phyloP scores from a whole-genome alignment of 306 rosid species.

The Pueraria montana region DNA sequence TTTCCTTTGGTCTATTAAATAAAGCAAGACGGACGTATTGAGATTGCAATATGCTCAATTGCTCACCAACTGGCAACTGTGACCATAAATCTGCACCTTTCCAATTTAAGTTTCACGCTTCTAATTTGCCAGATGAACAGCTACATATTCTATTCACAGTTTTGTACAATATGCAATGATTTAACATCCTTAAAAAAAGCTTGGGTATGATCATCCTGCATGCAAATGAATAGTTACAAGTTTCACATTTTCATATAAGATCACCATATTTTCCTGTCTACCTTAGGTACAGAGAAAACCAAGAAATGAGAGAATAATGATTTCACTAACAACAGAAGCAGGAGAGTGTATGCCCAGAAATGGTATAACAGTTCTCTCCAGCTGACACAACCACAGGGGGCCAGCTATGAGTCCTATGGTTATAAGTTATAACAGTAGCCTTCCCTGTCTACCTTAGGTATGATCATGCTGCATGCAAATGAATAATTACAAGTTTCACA shows the following conservation, averaged over 20 bases:
- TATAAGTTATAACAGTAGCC: constrained; percentile 81
- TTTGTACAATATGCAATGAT: constrained; percentile 75
- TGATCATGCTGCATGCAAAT: constrained; percentile 73
- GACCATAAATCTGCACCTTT: constrained; percentile 16
- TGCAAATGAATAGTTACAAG: constrained; percentile 85
- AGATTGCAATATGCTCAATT: constrained; percentile 33
- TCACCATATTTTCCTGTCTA: constrained; percentile 57
- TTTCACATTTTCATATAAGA: constrained; percentile 55
- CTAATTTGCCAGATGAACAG: constrained; percentile 41
- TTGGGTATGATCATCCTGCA: constrained; percentile 62
- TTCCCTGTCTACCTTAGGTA: constrained; percentile 69
- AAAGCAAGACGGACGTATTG: neutral
- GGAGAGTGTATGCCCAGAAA: constrained; percentile 84
- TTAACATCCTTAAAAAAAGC: constrained; percentile 62
- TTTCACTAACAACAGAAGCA: constrained; percentile 83
- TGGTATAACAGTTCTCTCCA: constrained; percentile 80
- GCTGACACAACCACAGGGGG: constrained; percentile 81
- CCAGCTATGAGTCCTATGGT: constrained; percentile 82
- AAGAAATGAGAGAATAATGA: constrained; percentile 76
- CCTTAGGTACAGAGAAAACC: constrained; percentile 80
- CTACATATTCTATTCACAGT: constrained; percentile 53
- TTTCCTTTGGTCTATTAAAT: constrained; percentile 11
- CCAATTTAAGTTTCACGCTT: constrained; percentile 45
- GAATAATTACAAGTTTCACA: constrained; percentile 83
- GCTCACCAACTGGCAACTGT: constrained; percentile 24